phyloP scores from a whole-genome alignment of 495 filamentous ascomycete species.

The Parathielavia appendiculata region DNA sequence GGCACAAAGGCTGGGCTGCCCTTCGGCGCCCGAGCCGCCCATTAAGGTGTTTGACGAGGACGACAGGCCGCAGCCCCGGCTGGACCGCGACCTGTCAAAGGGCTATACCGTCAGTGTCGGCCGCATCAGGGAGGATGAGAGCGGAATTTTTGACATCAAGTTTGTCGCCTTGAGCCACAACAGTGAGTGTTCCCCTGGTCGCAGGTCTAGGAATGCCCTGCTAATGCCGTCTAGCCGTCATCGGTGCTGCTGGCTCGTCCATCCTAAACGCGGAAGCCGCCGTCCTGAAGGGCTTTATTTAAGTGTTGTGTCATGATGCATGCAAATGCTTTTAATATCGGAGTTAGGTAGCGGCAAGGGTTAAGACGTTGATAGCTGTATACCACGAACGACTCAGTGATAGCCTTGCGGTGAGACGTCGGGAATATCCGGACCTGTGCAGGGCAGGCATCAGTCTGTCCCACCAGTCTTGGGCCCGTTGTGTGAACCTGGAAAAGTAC shows the following conservation, averaged over 20 bases:
- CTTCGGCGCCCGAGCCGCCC: conserved; percentile 65
- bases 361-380: neutral
- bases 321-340: conserved; percentile 3
- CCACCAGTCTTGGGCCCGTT: neutral
- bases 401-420: too few relatives aligned
- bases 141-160: conserved; percentile 74
- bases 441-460: neutral
- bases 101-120: conserved; percentile 83
- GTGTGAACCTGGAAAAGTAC: conserved; percentile 1
- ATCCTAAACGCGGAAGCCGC: conserved; percentile 94
- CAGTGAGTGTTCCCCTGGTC: conserved; percentile 48
- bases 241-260: conserved; percentile 89
- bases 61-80: conserved; percentile 77
- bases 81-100: conserved; percentile 67
- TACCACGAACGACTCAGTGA: too few relatives aligned
- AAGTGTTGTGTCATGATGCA: conserved; percentile 18
- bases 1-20: conserved; percentile 66
- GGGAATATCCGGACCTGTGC: neutral
- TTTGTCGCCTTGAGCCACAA: conserved; percentile 83
- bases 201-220: neutral
- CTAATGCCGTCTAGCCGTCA: conserved; percentile 56
- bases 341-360: conserved; percentile 6
- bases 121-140: conserved; percentile 65
- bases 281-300: conserved; percentile 80
- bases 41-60: conserved; percentile 76